These are phyloP conservation scores for Patellifolia procumbens DNA, from an alignment of 179 eudicot species.

Conservation along the genomic window DNA sequence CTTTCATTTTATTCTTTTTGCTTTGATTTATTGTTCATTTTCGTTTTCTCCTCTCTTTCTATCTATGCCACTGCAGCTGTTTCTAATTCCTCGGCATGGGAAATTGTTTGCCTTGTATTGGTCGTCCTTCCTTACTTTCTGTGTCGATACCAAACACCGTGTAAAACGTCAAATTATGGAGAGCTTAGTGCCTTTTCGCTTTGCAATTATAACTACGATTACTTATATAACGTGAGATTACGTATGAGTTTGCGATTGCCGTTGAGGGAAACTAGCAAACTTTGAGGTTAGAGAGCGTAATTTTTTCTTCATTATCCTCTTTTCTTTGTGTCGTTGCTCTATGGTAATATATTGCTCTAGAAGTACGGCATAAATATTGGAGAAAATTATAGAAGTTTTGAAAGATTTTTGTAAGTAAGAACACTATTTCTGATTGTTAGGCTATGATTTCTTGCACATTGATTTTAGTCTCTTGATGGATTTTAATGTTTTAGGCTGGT, in stretches of 20 bases:
- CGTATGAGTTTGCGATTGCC: not conserved
- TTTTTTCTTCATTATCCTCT: not conserved
- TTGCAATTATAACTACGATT: not conserved
- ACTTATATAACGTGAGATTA: not conserved
- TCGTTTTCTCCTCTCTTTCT: not conserved
- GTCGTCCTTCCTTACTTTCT: not conserved
- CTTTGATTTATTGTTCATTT: not conserved
- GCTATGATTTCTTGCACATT: not conserved
- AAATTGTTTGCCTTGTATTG: not conserved
- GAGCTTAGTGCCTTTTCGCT: too few relatives aligned
- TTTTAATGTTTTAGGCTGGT: constrained; percentile 59
- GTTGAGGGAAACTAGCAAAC: not conserved
- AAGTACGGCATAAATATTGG: not conserved
- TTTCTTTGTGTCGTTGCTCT: not conserved
- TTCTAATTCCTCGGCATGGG: not conserved
- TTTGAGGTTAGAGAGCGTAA: not conserved
- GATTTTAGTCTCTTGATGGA: constrained; percentile 15
- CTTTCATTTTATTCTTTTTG: not conserved
- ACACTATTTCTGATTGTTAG: constrained; percentile 8
- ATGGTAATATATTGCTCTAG: not conserved
- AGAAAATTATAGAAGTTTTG: not conserved
- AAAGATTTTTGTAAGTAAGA: not conserved
- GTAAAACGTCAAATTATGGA: not conserved
- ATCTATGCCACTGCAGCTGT: not conserved
- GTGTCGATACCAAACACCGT: too few relatives aligned